Base-by-base conservation (phyloP, 2,329 filamentous ascomycete species). In the Fusarium sp. region DNA sequence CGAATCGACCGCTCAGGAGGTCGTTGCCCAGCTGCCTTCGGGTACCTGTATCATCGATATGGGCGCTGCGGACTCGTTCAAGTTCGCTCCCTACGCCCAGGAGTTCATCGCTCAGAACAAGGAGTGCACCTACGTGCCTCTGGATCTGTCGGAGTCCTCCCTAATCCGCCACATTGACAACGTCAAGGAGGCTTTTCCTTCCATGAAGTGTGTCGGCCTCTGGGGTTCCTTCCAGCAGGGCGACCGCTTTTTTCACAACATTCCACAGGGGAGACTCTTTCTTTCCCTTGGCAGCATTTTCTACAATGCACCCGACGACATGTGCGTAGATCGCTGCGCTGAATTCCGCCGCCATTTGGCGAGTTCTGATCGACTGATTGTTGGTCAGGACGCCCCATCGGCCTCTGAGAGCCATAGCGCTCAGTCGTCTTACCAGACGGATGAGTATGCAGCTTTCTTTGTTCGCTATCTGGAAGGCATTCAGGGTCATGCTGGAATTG, bases 141-240 rank as follows among this genome's bases (percentile, higher is more conserved):
- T 79, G 0, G 78, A 78, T 10, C 58, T 79, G 3, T 59, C 45
- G 14, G 39, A 43, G 3, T 0, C 8, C 1, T 78, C 75, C 0
- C 57, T 79, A 0, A 7, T 2, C 0, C 39, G 31, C 0, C 76
- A 79, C 1, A n/a, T 79, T 35, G 13, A 52, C 14, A 65, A 60
- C 6, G 67, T 71, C 1, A 71, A 77, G 7, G n/a, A 52, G 0
- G 33, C 8, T 0, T 79, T 76, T 16, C 74, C 75, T 0, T 2
- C n/a, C 0, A 22, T 79, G 9, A 14, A 52, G 0, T 71, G 52
- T 6, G 31, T 72, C 27, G 78, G 74, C 0, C 59, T 79, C 1
- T 78, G 72, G 75, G 78, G 78, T 0, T 69, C 58, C 14, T 78
- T 78, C n/a, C 37, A 75, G 1, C 50, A 79, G 5, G 76, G 72